Conservation (phyloP, 139 green algal genomes). For the Ulvella scutata region DNA sequence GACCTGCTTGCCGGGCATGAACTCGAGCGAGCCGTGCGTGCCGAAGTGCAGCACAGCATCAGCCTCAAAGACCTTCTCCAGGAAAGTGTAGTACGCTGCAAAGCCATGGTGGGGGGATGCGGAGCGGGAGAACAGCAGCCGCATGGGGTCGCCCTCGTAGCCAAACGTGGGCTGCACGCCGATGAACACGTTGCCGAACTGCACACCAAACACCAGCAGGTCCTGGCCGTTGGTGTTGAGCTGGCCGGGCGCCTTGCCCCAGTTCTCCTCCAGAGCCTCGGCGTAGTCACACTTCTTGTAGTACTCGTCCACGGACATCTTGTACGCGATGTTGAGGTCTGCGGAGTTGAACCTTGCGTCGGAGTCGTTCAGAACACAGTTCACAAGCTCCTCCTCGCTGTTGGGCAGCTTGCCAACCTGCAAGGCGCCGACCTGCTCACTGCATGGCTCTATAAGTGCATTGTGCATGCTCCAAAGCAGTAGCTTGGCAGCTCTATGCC, state of each 20-base stretch:
- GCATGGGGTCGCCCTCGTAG: slow-evolving; percentile 98
- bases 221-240: slow-evolving; percentile 96
- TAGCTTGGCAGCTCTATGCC: too few species aligned
- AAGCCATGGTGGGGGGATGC: slow-evolving; percentile 98
- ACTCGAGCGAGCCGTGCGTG: slow-evolving; percentile 97
- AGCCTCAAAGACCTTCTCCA: slow-evolving; percentile 92
- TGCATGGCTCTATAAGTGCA: too few species aligned
- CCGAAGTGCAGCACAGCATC: slow-evolving; percentile 98
- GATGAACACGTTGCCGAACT: slow-evolving; percentile 99
- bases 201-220: slow-evolving; percentile 87
- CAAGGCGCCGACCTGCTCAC: too few species aligned
- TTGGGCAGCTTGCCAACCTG: slow-evolving; percentile 45
- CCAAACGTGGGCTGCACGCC: slow-evolving; percentile 98
- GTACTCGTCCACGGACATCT: slow-evolving; percentile 83
- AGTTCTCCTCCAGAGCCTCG: slow-evolving; percentile 95
- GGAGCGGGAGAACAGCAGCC: slow-evolving; percentile 87
- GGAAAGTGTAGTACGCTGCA: slow-evolving; percentile 97
- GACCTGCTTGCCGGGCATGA: slow-evolving; percentile 97
- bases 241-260: slow-evolving; percentile 87
- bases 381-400: slow-evolving; percentile 66
- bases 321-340: slow-evolving; percentile 95
- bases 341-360: slow-evolving; percentile 88
- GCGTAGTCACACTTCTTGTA: slow-evolving; percentile 78
- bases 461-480: too few species aligned
- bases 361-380: slow-evolving; percentile 67